A percentile compares a stretch with the other conserved stretches of the same genome.
Conservation (phyloP, 176 grass and related monocot species). For the Oryza punctata region DNA sequence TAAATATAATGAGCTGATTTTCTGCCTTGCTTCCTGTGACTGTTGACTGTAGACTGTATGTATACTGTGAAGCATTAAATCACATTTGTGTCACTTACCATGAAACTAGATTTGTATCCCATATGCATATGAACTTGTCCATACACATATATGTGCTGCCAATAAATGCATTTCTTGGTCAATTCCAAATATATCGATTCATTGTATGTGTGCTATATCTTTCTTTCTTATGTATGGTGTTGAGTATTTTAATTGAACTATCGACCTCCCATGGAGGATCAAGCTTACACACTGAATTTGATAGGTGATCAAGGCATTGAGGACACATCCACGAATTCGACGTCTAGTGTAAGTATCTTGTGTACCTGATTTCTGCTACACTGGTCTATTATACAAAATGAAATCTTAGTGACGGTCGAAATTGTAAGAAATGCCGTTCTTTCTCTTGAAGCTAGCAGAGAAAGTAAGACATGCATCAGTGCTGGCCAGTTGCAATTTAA, state of each 20-base stretch:
- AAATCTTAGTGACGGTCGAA: too few relatives aligned
- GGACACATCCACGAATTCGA: conserved; percentile 88
- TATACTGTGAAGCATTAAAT: neutral
- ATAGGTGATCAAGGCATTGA: conserved; percentile 92
- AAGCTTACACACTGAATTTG: conserved; percentile 35
- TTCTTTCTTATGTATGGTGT: neutral
- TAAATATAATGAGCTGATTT: neutral
- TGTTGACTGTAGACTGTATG: too few relatives aligned
- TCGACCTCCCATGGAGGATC: neutral
- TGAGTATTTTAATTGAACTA: neutral
- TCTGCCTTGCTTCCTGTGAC: too few relatives aligned
- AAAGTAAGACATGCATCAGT: too few relatives aligned
- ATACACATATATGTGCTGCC: neutral
- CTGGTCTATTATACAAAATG: neutral
- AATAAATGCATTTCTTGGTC: neutral
- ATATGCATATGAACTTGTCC: neutral
- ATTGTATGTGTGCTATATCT: neutral
- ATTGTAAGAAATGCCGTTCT: too few relatives aligned
- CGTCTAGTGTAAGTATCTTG: conserved; percentile 77
- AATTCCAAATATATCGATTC: neutral
- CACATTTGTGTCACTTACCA: neutral
- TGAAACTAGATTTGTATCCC: neutral
- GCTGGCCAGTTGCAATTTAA: neutral
- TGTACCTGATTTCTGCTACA: neutral
- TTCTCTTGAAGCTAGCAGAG: too few relatives aligned